phyloP scores from a whole-genome alignment of 371 early-diverging fungal species.

The Haplosporangium sp. region DNA sequence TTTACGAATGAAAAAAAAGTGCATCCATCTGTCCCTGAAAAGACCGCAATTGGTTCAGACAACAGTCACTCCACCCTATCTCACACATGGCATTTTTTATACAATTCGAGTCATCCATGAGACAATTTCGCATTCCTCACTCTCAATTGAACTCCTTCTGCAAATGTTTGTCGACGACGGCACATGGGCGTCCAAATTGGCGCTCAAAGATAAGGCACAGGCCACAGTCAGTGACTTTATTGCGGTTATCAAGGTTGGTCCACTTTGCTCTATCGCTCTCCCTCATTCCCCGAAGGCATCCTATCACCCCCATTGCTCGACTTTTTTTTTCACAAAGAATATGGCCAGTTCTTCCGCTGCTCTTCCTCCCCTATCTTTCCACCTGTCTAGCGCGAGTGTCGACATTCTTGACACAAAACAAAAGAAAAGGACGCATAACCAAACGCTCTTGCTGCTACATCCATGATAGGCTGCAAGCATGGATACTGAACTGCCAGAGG shows the following conservation, averaged over 20 bases:
- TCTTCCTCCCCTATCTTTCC: background rate
- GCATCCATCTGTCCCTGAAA: background rate
- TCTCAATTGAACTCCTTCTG: background rate
- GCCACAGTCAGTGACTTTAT: slow-evolving; percentile 33
- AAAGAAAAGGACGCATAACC: no score
- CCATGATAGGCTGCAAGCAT: slow-evolving; percentile 20
- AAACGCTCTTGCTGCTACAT: background rate
- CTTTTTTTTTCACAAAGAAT: background rate
- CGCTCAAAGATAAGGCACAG: slow-evolving; percentile 46
- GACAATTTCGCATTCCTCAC: background rate
- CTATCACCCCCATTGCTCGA: background rate
- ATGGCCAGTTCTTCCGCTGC: background rate
- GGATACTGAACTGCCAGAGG: slow-evolving; percentile 35
- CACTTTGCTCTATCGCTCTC: background rate
- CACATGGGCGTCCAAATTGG: slow-evolving; percentile 43
- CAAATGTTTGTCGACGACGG: slow-evolving; percentile 52
- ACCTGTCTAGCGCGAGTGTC: no score
- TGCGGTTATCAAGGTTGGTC: slow-evolving; percentile 39
- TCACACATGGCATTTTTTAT: background rate
- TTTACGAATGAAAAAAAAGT: background rate
- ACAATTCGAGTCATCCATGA: slow-evolving; percentile 16
- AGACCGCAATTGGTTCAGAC: no score
- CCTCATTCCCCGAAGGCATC: background rate
- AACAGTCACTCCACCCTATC: background rate
- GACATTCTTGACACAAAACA: no score